Evolutionary conservation across 1,139 yeast species (phyloP), one percentile per base, ranked within the genome.

Genomic region (Pneumocystis carinii): DNA sequence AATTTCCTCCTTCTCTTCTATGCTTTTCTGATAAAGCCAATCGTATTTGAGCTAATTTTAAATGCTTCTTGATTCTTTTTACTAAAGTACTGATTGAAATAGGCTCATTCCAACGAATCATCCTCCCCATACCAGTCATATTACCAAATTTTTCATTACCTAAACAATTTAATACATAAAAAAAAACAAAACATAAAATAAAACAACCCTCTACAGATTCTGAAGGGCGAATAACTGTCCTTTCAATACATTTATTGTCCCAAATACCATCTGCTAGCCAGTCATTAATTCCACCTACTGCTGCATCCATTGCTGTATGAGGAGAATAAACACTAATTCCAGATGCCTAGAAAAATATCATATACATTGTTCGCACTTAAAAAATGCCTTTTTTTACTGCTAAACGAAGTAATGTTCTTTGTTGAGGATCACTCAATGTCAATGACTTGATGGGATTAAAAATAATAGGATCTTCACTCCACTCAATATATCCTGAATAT

Each of bases 231-330:
- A 48, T 48, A 7, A 72, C 64, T 56, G 66, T 61, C 29, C 63
- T 60, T 38, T 70, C 72, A 48, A 71, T 72, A 8, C 71, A 70
- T 1, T 64, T 60, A 4, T 72, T 72, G 1, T 70, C 70, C 3
- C 82, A 72, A 17, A 88, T 75, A 0, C 88, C 87, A 60, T 81
- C 83, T 0, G 83, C 87, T 57, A 92, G 77, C 85, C 95, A 92
- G 72, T 90, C 97, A 69, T 90, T 92, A 65, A 94, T 97, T 35
- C 98, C 98, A 12, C 87, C 89, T 19, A 75, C 74, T 12, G 95
- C 95, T 41, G 97, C 94, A 74, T 94, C 98, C 1, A 92, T 87
- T 0, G 97, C 92, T 0, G 98, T 90, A 71, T 94, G 99, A 19
- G 98, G 98, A 63, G 86, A 87, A 72, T 92, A 92, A 1, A 94